Evolutionary conservation across 2,329 filamentous ascomycete genomes (phyloP).

Genomic region (Scedosporium apiospermum): DNA sequence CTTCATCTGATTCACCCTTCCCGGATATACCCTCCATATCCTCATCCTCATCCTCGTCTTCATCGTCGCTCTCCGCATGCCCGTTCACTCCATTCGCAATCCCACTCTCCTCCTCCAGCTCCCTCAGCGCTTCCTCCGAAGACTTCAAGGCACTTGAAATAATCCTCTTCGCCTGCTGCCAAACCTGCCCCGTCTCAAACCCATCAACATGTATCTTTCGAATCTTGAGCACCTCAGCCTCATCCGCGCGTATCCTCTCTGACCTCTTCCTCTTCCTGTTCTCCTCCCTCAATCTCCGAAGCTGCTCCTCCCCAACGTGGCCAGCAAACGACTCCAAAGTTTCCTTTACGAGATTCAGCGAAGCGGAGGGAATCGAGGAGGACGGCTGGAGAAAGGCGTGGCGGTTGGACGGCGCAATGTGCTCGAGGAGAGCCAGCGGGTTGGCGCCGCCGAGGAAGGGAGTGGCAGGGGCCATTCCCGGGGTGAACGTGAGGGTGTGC

Average conservation of each 20-base stretch:
- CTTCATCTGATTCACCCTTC: constrained; percentile 21
- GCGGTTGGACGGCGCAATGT: constrained; percentile 49
- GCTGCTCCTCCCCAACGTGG: constrained; percentile 64
- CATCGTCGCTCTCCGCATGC: constrained; percentile 18
- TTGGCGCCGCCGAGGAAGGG: constrained; percentile 22
- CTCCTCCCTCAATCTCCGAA: constrained; percentile 53
- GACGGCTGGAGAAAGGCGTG: constrained; percentile 71
- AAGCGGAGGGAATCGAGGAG: constrained; percentile 54
- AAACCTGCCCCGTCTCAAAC: constrained; percentile 81
- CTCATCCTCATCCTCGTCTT: constrained; percentile 14
- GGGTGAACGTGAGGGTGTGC: constrained; percentile 48
- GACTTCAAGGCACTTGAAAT: constrained; percentile 48
- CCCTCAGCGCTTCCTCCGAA: constrained; percentile 35
- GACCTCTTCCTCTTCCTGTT: constrained; percentile 70
- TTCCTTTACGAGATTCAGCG: constrained; percentile 67
- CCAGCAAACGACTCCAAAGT: constrained; percentile 71
- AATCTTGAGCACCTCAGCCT: constrained; percentile 55
- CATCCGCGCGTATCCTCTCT: constrained; percentile 16
- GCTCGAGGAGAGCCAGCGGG: constrained; percentile 44
- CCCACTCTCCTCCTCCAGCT: constrained; percentile 43
- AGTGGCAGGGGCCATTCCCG: constrained; percentile 30
- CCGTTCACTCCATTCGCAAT: constrained; percentile 15
- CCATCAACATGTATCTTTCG: constrained; percentile 79
- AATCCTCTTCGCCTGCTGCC: constrained; percentile 84
- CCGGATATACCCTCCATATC: constrained; percentile 16